Base-by-base conservation (phyloP, 148 eudicot genomes). In the Salicornia ramosissima region DNA sequence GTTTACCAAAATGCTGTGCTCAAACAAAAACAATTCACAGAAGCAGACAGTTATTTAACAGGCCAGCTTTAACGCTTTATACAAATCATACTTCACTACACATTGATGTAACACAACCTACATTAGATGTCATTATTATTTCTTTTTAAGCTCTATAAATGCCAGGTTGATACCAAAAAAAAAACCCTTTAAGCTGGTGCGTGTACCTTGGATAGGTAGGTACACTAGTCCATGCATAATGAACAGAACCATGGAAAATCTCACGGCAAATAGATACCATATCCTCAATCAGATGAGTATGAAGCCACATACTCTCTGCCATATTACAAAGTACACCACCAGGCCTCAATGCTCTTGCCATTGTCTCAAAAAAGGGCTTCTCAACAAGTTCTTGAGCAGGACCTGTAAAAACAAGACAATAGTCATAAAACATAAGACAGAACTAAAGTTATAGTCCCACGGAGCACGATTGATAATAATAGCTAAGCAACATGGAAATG, bases 261-360 rank as follows among this genome's bases (percentile, higher is more conserved):
- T 87, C 85, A 36, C 74, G 89, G 75, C 97, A 94, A 62, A 86
- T 77, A 52, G 89, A 82, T 14, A 88, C 31, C 96, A 89, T 87
- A 71, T 94, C 96, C 71, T 94, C 87, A 64, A 94, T 90, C 43
- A 94, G 84, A 86, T 90, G 99, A 54, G 97, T 94, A 72, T 94
- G 97, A 62, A 94, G 96, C 99, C 97, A 94, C 97, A 94, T 87
- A 67, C 99, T 94, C 57, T 94, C 99, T 15, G 97, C 96, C 99
- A 94, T 94, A 80, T 87, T 94, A 80, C 99, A 94, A 50, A 90
- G 87, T 61, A 94, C 96, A 72, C 99, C 99, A 68, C 99, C 99
- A 60, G 92, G 91, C 82, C 86, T 90, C 76, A 94, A 76, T n/a
- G 97, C 95, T 85, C 86, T 86, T 2, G 99, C 99, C 21, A 85